These are phyloP conservation scores for Pulveroboletus sp. DNA, from an alignment of 768 basidiomycete species.

Conservation along the genomic window DNA sequence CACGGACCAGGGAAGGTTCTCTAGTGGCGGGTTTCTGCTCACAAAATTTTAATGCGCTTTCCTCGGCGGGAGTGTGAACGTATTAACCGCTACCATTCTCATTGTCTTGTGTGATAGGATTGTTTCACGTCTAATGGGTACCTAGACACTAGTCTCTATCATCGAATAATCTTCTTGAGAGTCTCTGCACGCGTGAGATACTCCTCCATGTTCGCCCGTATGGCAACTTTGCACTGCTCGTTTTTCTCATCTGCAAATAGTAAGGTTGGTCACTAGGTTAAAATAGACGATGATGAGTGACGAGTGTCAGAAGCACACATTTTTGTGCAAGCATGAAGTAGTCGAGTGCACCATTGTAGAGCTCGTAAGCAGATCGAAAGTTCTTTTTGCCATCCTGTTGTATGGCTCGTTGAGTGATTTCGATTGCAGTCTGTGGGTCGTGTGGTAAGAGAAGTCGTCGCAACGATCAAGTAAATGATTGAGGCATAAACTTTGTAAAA, in stretches of 20 bases:
- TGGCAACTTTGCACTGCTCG: constrained; percentile 78
- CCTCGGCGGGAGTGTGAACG: too few species aligned
- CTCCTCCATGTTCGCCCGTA: constrained; percentile 80
- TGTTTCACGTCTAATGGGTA: too few species aligned
- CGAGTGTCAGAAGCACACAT: constrained; percentile 40
- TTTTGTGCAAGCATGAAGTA: constrained; percentile 97
- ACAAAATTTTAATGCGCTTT: too few species aligned
- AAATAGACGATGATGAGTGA: neutral
- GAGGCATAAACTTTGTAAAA: too few species aligned
- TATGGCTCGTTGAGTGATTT: constrained; percentile 83
- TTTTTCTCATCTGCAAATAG: constrained; percentile 66
- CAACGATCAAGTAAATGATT: neutral
- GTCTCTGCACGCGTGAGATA: constrained; percentile 88
- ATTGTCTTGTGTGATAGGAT: too few species aligned
- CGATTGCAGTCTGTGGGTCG: constrained; percentile 60
- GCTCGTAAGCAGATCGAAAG: constrained; percentile 87
- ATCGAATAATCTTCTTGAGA: constrained; percentile 55
- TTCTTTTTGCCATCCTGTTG: constrained; percentile 87
- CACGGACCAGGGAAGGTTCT: too few species aligned
- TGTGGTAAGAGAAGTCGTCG: neutral
- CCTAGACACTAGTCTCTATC: too few species aligned
- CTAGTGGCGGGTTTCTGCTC: too few species aligned
- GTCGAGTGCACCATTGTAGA: constrained; percentile 88
- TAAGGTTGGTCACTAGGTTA: neutral
- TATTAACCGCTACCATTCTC: too few species aligned